Conservation (phyloP, 805 yeast species). For the Cyberlindnera maclurae region DNA sequence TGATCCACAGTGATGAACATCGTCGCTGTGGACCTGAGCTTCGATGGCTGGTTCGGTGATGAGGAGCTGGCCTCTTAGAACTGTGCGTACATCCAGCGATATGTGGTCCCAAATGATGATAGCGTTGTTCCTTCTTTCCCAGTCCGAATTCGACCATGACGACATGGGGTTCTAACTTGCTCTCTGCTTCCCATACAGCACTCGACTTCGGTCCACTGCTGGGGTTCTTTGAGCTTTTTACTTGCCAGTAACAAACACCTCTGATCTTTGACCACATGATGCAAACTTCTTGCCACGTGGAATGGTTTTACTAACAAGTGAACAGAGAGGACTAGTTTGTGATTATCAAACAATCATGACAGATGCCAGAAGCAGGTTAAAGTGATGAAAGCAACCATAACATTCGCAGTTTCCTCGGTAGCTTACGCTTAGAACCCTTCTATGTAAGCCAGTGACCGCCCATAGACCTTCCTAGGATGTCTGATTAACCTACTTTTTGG, state of each 20-base stretch:
- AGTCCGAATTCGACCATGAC: slow-evolving; percentile 88
- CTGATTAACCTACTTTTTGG: slow-evolving; percentile 43
- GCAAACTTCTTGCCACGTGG: background rate
- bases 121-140: slow-evolving; percentile 78
- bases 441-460: slow-evolving; percentile 82
- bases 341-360: slow-evolving; percentile 3
- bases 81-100: too few relatives aligned
- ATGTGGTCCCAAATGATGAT: slow-evolving; percentile 28
- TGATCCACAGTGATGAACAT: too few relatives aligned
- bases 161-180: slow-evolving; percentile 53
- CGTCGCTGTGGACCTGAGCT: too few relatives aligned
- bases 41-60: too few relatives aligned
- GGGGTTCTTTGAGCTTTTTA: slow-evolving; percentile 46
- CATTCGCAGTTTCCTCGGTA: slow-evolving; percentile 98
- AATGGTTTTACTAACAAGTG: slow-evolving; percentile 3
- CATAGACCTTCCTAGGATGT: slow-evolving; percentile 86
- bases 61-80: too few relatives aligned
- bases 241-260: slow-evolving; percentile 78
- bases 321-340: slow-evolving; percentile 11
- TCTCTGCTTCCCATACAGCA: slow-evolving; percentile 10
- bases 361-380: slow-evolving; percentile 18
- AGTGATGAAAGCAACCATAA: slow-evolving; percentile 72
- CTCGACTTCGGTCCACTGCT: background rate
- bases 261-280: slow-evolving; percentile 36
- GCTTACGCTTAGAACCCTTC: slow-evolving; percentile 79